Percentiles rank a stretch among this genome's conserved stretches.
Evolutionary conservation across 2,329 filamentous ascomycete species (phyloP).

Genomic region (Mycogone perniciosa): DNA sequence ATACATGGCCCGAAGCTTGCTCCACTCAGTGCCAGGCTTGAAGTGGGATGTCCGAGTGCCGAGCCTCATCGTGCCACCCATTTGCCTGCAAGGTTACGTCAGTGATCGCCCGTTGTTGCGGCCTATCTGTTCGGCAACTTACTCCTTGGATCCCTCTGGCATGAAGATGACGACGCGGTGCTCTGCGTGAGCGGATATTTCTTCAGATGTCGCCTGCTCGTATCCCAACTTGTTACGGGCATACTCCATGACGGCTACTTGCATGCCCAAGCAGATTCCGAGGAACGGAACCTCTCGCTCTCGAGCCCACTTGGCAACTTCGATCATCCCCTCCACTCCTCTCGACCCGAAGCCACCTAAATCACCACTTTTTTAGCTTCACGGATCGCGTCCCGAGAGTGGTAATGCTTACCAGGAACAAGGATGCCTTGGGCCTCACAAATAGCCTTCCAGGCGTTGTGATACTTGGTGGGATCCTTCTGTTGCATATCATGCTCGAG

Average conservation of each 20-base stretch:
- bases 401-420: slow-evolving; percentile 13
- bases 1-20: slow-evolving; percentile 69
- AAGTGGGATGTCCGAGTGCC: slow-evolving; percentile 70
- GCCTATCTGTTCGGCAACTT: slow-evolving; percentile 14
- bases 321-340: slow-evolving; percentile 86
- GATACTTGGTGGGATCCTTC: slow-evolving; percentile 63
- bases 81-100: slow-evolving; percentile 27
- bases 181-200: slow-evolving; percentile 48
- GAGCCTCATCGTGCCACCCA: slow-evolving; percentile 84
- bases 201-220: slow-evolving; percentile 47
- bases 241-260: slow-evolving; percentile 85
- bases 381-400: neutral
- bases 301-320: slow-evolving; percentile 79
- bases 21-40: slow-evolving; percentile 71
- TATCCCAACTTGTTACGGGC: slow-evolving; percentile 70
- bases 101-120: neutral
- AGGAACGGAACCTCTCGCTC: slow-evolving; percentile 75
- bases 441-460: slow-evolving; percentile 79
- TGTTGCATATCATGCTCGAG: slow-evolving; percentile 63
- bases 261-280: slow-evolving; percentile 88
- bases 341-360: slow-evolving; percentile 72
- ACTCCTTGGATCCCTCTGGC: slow-evolving; percentile 60
- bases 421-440: slow-evolving; percentile 60
- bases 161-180: slow-evolving; percentile 80
- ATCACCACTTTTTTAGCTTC: slow-evolving; percentile 36